phyloP scores from a whole-genome alignment of 805 yeast species.

The Schwanniomyces pseudopolymorphus region DNA sequence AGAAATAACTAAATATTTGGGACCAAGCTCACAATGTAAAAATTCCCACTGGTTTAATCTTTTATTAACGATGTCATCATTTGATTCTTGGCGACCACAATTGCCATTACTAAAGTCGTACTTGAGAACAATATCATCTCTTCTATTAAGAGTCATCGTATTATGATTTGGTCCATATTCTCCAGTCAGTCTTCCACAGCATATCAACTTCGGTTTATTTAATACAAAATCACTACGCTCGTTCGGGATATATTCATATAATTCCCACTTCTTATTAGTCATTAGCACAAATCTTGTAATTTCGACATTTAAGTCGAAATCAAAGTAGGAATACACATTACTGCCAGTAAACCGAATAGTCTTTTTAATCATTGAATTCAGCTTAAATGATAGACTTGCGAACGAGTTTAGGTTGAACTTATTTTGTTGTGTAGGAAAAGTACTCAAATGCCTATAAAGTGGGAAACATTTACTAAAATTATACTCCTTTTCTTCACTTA shows the following conservation, averaged over 20 bases:
- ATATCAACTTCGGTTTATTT: constrained; percentile 51
- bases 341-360: constrained; percentile 27
- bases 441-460: constrained; percentile 60
- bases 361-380: constrained; percentile 24
- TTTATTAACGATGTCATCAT: constrained; percentile 26
- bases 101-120: constrained; percentile 27
- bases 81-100: constrained; percentile 3
- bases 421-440: constrained; percentile 55
- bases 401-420: constrained; percentile 25
- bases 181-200: constrained; percentile 69
- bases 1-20: constrained; percentile 59
- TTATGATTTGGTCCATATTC: constrained; percentile 60
- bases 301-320: constrained; percentile 48
- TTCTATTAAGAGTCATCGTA: constrained; percentile 24
- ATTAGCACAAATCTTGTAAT: constrained; percentile 64
- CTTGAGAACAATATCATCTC: constrained; percentile 24
- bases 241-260: constrained; percentile 50
- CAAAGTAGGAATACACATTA: constrained; percentile 29
- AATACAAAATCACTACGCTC: constrained; percentile 34
- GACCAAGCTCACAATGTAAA: constrained; percentile 58
- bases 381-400: constrained; percentile 18
- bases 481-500: constrained; percentile 53
- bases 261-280: constrained; percentile 71
- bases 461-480: constrained; percentile 82
- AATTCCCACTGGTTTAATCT: constrained; percentile 57